Conservation (phyloP, 148 eudicot genomes). For the Rhododendron vialii region DNA sequence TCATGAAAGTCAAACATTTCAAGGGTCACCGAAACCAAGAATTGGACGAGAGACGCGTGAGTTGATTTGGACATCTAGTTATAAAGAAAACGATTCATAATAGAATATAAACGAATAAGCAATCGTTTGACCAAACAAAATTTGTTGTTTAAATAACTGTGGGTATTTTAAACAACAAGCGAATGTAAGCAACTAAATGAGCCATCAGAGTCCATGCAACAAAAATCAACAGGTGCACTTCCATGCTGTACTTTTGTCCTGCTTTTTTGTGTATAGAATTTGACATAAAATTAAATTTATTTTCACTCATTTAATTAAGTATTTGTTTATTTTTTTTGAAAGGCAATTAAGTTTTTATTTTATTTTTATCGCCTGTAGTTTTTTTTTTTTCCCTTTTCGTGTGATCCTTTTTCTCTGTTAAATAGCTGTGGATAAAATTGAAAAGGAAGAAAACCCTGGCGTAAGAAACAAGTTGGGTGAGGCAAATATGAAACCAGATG, state of each 20-base stretch:
- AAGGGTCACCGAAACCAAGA: not conserved
- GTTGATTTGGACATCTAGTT: no score
- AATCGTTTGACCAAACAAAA: not conserved
- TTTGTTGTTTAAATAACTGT: not conserved
- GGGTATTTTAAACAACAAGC: not conserved
- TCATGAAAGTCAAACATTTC: not conserved
- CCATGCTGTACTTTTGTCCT: not conserved
- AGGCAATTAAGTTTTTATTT: no score
- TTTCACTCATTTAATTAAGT: not conserved
- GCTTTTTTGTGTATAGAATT: not conserved
- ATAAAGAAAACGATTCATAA: no score
- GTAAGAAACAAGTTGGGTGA: not conserved
- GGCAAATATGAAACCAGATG: not conserved
- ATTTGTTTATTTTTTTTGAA: no score
- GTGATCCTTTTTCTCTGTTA: not conserved
- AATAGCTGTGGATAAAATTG: not conserved
- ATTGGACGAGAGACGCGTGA: no score
- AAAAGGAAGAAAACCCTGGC: not conserved
- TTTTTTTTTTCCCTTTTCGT: no score
- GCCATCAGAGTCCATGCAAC: not conserved
- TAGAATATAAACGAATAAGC: not conserved
- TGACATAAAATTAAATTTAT: not conserved
- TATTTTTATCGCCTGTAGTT: not conserved
- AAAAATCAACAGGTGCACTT: not conserved
- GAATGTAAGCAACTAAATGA: not conserved